phyloP scores from a whole-genome alignment of 768 basidiomycete genomes.

The Boletellus emodensis region DNA sequence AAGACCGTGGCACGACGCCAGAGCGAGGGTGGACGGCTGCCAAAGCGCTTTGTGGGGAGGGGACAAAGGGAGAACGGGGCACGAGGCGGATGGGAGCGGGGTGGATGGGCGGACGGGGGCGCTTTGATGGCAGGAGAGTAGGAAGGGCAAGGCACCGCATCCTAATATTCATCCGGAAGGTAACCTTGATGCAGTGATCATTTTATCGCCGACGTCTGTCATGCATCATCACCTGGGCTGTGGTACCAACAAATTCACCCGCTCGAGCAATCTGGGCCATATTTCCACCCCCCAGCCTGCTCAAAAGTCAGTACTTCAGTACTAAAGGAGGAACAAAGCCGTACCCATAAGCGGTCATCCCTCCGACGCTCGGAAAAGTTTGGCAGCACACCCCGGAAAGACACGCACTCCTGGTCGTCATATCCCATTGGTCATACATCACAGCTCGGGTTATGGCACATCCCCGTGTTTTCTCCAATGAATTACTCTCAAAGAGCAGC shows the following conservation, averaged over 20 bases:
- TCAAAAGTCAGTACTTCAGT: neutral
- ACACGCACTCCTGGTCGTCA: too few species aligned
- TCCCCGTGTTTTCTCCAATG: too few species aligned
- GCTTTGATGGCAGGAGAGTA: conserved; percentile 4
- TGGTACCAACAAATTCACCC: conserved; percentile 10
- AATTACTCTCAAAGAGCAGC: too few species aligned
- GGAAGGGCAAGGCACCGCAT: conserved; percentile 7
- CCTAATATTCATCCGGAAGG: conserved; percentile 17
- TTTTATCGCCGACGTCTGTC: conserved; percentile 11
- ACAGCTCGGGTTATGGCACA: neutral
- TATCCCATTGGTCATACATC: neutral
- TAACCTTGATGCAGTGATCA: conserved; percentile 6
- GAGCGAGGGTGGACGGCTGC: conserved; percentile 20
- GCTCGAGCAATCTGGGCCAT: neutral
- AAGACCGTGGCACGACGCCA: conserved; percentile 16
- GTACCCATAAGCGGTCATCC: conserved; percentile 2
- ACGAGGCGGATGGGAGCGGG: conserved; percentile 3
- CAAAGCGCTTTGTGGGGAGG: conserved; percentile 25
- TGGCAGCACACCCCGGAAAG: neutral
- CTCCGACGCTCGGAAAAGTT: neutral
- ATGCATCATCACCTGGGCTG: conserved; percentile 5
- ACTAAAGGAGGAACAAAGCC: conserved; percentile 14
- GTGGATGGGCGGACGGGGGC: neutral
- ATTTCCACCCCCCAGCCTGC: neutral
- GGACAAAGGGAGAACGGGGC: conserved; percentile 20